These are phyloP conservation scores for Phialophora expanda DNA, from an alignment of 2,329 filamentous ascomycete genomes.

Conservation along the genomic window DNA sequence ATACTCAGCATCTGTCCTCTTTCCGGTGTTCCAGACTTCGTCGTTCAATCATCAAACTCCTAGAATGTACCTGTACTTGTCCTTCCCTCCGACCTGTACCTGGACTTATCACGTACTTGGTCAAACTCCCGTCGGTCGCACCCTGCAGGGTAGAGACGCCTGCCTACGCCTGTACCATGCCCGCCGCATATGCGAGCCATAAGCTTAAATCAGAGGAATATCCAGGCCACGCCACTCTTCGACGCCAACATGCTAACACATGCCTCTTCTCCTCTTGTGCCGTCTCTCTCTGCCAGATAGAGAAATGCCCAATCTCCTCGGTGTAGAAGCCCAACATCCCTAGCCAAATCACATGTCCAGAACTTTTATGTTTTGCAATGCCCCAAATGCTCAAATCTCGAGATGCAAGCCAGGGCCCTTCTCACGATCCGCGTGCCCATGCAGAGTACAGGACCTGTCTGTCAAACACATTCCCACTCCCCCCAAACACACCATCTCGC, in stretches of 20 bases:
- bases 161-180: background rate
- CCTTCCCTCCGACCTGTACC: background rate
- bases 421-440: background rate
- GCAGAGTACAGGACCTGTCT: background rate
- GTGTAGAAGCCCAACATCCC: background rate
- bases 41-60: background rate
- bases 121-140: background rate
- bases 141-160: background rate
- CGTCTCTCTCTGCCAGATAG: background rate
- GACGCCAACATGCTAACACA: background rate
- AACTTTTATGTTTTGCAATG: background rate
- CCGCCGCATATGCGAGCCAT: background rate
- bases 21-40: background rate
- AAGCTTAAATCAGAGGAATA: background rate
- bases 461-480: slow-evolving; percentile 66
- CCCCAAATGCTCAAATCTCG: background rate
- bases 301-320: background rate
- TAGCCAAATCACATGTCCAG: background rate
- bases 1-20: background rate
- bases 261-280: background rate
- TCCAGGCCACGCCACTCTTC: background rate
- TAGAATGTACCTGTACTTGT: background rate
- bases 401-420: background rate
- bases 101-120: background rate
- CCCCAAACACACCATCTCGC: slow-evolving; percentile 73